These are phyloP conservation scores for Cryptococcus sp. DNA, from an alignment of 1,284 basidiomycete genomes.

Conservation along the genomic window DNA sequence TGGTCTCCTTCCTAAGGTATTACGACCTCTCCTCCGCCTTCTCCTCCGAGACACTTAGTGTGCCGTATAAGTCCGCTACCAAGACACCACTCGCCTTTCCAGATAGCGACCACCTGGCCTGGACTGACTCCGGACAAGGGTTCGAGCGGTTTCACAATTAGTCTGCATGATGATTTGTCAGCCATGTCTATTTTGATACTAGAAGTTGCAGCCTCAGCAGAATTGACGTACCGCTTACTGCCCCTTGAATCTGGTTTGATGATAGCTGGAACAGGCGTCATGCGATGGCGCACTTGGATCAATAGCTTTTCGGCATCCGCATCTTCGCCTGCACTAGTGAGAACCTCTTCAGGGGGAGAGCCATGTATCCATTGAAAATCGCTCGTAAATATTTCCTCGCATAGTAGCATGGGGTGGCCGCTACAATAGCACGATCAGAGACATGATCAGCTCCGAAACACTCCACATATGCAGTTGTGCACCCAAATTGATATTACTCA, in stretches of 20 bases:
- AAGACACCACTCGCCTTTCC: conserved; percentile 73
- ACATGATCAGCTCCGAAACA: background rate
- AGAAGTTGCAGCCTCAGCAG: conserved; percentile 8
- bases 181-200: conserved; percentile 2
- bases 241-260: conserved; percentile 30
- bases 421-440: conserved; percentile 48
- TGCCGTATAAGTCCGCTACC: conserved; percentile 72
- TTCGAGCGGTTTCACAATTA: conserved; percentile 53
- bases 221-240: conserved; percentile 17
- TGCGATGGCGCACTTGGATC: conserved; percentile 73
- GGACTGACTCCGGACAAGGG: conserved; percentile 71
- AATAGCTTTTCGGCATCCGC: conserved; percentile 54
- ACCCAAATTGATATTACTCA: conserved; percentile 53
- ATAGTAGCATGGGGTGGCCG: conserved; percentile 67
- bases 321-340: conserved; percentile 48
- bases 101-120: conserved; percentile 78
- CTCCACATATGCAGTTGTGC: background rate
- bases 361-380: conserved; percentile 73
- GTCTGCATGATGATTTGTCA: conserved; percentile 18
- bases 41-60: conserved; percentile 25
- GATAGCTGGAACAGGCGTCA: conserved; percentile 56
- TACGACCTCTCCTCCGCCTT: background rate
- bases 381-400: conserved; percentile 55
- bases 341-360: conserved; percentile 55
- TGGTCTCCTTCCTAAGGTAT: background rate